Evolutionary conservation across 345 rosid genomes (phyloP).

Genomic region (Eucalyptus melliodora): DNA sequence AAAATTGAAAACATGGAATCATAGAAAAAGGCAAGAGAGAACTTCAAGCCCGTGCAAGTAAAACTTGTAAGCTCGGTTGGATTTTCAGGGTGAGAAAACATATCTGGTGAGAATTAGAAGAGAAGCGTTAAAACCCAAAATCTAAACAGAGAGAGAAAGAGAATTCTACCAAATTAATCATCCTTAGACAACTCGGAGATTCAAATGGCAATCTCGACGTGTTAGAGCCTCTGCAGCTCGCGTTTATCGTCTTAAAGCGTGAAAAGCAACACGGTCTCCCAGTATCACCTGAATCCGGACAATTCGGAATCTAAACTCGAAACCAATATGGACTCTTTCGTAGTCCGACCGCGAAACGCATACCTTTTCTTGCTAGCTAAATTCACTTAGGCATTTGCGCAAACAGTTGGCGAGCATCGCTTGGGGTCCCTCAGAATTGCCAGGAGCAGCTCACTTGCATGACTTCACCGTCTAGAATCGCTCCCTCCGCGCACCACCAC

Average conservation of each 20-base stretch:
- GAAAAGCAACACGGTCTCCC: neutral
- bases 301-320: neutral
- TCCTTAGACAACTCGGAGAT: neutral
- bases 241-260: neutral
- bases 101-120: neutral
- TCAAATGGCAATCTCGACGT: neutral
- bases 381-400: neutral
- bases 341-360: neutral
- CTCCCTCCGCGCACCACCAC: neutral
- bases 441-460: neutral
- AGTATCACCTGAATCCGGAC: neutral
- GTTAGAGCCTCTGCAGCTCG: neutral
- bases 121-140: neutral
- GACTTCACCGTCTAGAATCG: neutral
- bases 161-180: neutral
- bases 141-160: neutral
- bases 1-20: neutral
- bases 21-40: neutral
- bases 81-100: neutral
- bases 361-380: neutral
- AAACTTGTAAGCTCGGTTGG: neutral
- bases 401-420: neutral
- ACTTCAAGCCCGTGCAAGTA: neutral
- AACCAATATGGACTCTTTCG: neutral
- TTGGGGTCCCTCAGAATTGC: neutral